phyloP scores from a whole-genome alignment of 169 alveolate species.

The Plasmodium malariae region DNA sequence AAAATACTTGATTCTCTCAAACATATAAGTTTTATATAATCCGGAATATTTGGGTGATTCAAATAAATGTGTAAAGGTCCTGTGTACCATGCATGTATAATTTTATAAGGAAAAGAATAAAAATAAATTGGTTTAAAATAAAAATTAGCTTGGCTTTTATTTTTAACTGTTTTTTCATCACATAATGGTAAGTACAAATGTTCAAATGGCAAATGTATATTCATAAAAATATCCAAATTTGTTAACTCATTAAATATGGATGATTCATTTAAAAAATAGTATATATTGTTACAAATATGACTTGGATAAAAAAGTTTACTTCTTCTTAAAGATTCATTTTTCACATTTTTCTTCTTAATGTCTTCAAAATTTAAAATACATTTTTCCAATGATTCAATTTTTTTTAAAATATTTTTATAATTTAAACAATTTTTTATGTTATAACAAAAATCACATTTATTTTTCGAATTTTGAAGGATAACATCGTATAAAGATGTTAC shows the following conservation, averaged over 20 bases:
- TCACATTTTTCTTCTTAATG: constrained; percentile 8
- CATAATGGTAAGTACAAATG: constrained; percentile 60
- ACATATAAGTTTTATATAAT: constrained; percentile 62
- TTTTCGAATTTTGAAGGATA: constrained; percentile 24
- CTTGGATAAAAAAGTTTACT: constrained; percentile 24
- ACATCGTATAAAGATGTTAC: constrained; percentile 12
- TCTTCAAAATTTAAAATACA: constrained; percentile 13
- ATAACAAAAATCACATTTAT: constrained; percentile 57
- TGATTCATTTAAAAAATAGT: constrained; percentile 56
- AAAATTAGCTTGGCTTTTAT: constrained; percentile 39
- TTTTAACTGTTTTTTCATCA: constrained; percentile 65
- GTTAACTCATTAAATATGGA: constrained; percentile 43
- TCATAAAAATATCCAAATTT: constrained; percentile 71
- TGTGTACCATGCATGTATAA: constrained; percentile 76
- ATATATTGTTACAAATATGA: constrained; percentile 54
- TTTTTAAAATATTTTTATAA: constrained; percentile 58
- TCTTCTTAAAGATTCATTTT: constrained; percentile 21
- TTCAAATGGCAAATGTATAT: constrained; percentile 72
- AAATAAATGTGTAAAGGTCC: constrained; percentile 70
- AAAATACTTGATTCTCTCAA: constrained; percentile 55
- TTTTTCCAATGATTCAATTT: constrained; percentile 19
- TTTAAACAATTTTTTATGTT: constrained; percentile 40
- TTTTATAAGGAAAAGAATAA: constrained; percentile 69
- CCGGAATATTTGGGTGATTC: constrained; percentile 63
- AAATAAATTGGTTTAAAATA: constrained; percentile 70